Evolutionary conservation across 2,329 filamentous ascomycete genomes (phyloP), one percentile per base, ranked within the genome.

Genomic region (Penicillium freii): DNA sequence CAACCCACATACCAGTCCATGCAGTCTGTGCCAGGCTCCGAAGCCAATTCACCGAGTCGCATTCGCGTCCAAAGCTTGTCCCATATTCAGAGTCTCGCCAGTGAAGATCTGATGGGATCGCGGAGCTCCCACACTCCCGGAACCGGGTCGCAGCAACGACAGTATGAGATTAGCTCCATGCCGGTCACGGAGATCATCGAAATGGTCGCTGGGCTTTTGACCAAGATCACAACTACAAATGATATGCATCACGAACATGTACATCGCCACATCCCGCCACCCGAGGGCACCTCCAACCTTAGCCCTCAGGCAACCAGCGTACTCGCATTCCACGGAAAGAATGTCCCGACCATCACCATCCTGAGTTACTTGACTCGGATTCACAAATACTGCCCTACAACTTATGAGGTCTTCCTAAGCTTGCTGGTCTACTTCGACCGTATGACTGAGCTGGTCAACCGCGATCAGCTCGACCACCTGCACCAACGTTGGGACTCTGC

Each of bases 361-460:
- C 80, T 96, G 59, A 97, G 92, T 81, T 99, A 99, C 69, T 80
- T 99, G 52, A 93, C 88, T 68, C 87, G 94, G 59, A 97, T 99
- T 72, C 93, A 99, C 78, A 97, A 97, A 78, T 99, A 99, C 77
- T 99, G 94, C 70, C 94, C 94, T 0, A 97, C 94, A 6, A 97
- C 94, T 0, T 99, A 96, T 72, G 94, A 99, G 75, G 94, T 99
- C 0, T 99, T 99, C 71, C 79, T 99, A 59, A 97, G 92, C 71
- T 77, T 99, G 68, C 78, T 99, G 54, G 92, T 99, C 33, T 99
- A 97, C 76, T 99, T 99, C 76, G 94, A 99, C 73, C 89, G 94
- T 61, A 99, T 99, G 94, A 97, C 93, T 43, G 94, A 97, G 73
- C 85, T 91, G 57, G 92, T 97, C 58, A 97, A 97, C 71, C 87